phyloP scores from a whole-genome alignment of 1,284 basidiomycete species.

The Ganoderma lingzhi region DNA sequence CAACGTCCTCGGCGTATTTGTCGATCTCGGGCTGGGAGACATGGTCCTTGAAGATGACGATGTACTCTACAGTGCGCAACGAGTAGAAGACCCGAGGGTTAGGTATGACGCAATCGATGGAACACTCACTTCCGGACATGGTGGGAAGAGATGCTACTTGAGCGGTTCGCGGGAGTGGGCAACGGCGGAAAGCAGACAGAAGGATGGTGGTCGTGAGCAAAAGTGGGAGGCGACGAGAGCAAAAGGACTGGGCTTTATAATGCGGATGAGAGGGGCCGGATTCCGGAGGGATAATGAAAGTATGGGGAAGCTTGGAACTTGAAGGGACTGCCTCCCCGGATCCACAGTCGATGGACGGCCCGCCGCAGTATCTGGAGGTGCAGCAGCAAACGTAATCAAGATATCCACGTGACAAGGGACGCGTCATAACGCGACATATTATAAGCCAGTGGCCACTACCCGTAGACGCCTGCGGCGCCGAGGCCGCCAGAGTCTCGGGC shows the following conservation, averaged over 20 bases:
- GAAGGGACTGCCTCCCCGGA: neutral
- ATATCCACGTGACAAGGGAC: conserved; percentile 5
- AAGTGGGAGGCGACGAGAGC: neutral
- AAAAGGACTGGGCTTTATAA: neutral
- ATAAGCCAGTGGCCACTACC: neutral
- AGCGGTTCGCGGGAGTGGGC: conserved; percentile 2
- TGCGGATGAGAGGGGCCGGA: neutral
- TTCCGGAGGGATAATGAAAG: conserved; percentile 4
- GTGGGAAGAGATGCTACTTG: conserved; percentile 4
- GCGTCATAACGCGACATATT: neutral
- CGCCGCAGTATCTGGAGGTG: conserved; percentile 20
- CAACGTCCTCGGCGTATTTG: conserved; percentile 51
- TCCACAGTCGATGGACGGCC: neutral
- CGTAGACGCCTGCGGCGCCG: conserved; percentile 6
- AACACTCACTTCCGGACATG: conserved; percentile 39
- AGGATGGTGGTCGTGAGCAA: conserved; percentile 4
- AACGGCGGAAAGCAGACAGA: neutral
- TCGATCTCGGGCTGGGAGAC: conserved; percentile 54
- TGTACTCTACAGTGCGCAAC: conserved; percentile 49
- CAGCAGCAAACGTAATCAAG: conserved; percentile 17
- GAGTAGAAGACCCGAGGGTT: neutral
- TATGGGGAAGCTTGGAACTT: neutral
- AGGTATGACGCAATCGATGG: conserved; percentile 7
- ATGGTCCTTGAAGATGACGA: conserved; percentile 65
- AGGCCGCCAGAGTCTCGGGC: neutral